Conservation (phyloP, 2,329 filamentous ascomycete species). For the Fusarium zealandicum region DNA sequence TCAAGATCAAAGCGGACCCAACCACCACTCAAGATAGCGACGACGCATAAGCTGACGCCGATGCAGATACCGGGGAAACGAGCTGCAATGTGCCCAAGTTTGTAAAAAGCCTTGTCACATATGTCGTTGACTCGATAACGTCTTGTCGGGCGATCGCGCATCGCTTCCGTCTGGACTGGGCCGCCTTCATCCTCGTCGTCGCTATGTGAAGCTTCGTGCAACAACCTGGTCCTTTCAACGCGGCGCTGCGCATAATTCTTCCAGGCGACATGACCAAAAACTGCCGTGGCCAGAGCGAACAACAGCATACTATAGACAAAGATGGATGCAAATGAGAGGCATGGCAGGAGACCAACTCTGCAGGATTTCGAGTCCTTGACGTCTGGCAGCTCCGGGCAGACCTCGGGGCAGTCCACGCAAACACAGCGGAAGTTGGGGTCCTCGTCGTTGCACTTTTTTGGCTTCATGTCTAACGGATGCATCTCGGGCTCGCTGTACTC, state of each 20-base stretch:
- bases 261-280: slow-evolving; percentile 79
- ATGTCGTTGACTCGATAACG: slow-evolving; percentile 85
- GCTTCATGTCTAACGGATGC: slow-evolving; percentile 71
- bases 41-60: slow-evolving; percentile 73
- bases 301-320: slow-evolving; percentile 82
- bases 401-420: slow-evolving; percentile 88
- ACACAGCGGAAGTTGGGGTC: slow-evolving; percentile 88
- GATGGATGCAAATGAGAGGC: slow-evolving; percentile 91
- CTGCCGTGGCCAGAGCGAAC: slow-evolving; percentile 67
- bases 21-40: slow-evolving; percentile 81
- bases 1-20: slow-evolving; percentile 92
- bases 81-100: slow-evolving; percentile 80
- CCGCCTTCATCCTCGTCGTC: slow-evolving; percentile 96
- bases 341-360: slow-evolving; percentile 86
- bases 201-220: slow-evolving; percentile 83
- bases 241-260: slow-evolving; percentile 75
- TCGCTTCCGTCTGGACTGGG: slow-evolving; percentile 72
- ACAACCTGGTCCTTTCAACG: slow-evolving; percentile 81
- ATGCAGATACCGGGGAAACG: slow-evolving; percentile 88
- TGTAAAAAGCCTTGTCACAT: slow-evolving; percentile 81
- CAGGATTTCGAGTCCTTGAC: slow-evolving; percentile 76
- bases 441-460: slow-evolving; percentile 89
- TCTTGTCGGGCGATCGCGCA: slow-evolving; percentile 79
- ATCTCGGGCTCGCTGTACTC: slow-evolving; percentile 72
- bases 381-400: slow-evolving; percentile 82